These are phyloP conservation scores for Hypoxylon sp. DNA, from an alignment of 2,329 filamentous ascomycete species.

Conservation along the genomic window DNA sequence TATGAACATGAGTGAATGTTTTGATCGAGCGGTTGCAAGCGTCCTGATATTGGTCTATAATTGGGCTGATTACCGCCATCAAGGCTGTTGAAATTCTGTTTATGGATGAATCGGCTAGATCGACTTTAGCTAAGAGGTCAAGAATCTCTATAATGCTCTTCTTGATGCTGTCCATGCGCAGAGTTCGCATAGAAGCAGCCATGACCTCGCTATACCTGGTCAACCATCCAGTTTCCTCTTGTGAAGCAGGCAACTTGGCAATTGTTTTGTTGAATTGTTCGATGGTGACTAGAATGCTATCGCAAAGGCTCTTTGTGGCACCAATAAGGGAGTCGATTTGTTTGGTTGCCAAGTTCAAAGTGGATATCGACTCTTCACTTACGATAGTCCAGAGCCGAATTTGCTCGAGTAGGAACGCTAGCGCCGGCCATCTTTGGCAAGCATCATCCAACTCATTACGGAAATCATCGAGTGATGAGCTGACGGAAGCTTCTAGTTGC, in stretches of 20 bases:
- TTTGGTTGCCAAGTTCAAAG: slow-evolving; percentile 25
- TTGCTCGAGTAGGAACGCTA: slow-evolving; percentile 77
- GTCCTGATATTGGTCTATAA: slow-evolving; percentile 79
- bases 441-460: slow-evolving; percentile 61
- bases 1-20: slow-evolving; percentile 75
- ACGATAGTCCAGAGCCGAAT: slow-evolving; percentile 74
- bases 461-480: slow-evolving; percentile 58
- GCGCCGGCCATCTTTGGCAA: slow-evolving; percentile 66
- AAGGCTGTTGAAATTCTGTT: slow-evolving; percentile 69
- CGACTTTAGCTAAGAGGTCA: slow-evolving; percentile 52
- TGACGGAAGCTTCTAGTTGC: slow-evolving; percentile 56
- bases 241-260: slow-evolving; percentile 68
- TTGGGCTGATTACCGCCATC: slow-evolving; percentile 75
- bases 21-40: slow-evolving; percentile 72
- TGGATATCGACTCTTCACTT: slow-evolving; percentile 49
- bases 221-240: slow-evolving; percentile 76
- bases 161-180: slow-evolving; percentile 72
- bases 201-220: slow-evolving; percentile 69
- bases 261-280: slow-evolving; percentile 77
- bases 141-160: slow-evolving; percentile 54
- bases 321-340: slow-evolving; percentile 66
- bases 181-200: slow-evolving; percentile 67
- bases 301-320: slow-evolving; percentile 74
- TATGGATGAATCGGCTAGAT: slow-evolving; percentile 59
- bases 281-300: slow-evolving; percentile 83